Evolutionary conservation across 352 stramenopile genomes (phyloP).

Genomic region (Sclerospora graminicola): DNA sequence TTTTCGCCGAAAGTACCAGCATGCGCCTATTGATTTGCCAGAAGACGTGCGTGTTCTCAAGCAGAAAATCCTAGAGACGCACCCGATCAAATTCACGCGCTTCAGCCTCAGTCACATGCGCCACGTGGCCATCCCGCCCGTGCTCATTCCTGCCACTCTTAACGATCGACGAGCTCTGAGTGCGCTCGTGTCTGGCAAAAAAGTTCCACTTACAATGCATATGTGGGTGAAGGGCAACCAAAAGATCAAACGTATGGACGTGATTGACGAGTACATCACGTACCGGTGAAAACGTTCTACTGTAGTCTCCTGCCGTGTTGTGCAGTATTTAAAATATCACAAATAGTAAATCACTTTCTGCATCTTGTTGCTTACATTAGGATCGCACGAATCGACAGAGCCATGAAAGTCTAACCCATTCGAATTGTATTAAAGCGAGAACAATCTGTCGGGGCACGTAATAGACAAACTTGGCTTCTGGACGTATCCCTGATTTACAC

Average conservation of each 20-base stretch:
- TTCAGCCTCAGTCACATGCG: constrained; percentile 48
- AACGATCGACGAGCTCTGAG: constrained; percentile 22
- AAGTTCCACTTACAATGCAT: constrained; percentile 31
- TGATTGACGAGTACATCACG: constrained; percentile 36
- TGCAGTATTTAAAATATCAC: too few species aligned
- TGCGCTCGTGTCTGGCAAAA: constrained; percentile 33
- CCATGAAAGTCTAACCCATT: too few species aligned
- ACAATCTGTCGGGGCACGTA: too few species aligned
- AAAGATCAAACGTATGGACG: constrained; percentile 28
- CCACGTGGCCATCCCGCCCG: constrained; percentile 32
- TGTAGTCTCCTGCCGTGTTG: too few species aligned
- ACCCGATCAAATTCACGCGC: constrained; percentile 32
- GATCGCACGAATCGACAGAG: too few species aligned
- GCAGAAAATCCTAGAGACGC: constrained; percentile 30
- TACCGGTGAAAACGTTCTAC: constrained; percentile 26
- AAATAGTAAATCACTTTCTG: too few species aligned
- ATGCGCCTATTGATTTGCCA: constrained; percentile 17
- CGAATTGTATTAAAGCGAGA: too few species aligned
- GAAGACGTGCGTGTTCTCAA: constrained; percentile 36
- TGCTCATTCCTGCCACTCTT: constrained; percentile 34
- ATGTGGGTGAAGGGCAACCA: constrained; percentile 42
- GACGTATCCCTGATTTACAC: too few species aligned
- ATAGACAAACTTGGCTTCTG: too few species aligned
- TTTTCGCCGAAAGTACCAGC: constrained; percentile 12
- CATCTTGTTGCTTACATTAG: too few species aligned